Base-by-base conservation (phyloP, 805 yeast genomes). In the Starmerella bombicola region DNA sequence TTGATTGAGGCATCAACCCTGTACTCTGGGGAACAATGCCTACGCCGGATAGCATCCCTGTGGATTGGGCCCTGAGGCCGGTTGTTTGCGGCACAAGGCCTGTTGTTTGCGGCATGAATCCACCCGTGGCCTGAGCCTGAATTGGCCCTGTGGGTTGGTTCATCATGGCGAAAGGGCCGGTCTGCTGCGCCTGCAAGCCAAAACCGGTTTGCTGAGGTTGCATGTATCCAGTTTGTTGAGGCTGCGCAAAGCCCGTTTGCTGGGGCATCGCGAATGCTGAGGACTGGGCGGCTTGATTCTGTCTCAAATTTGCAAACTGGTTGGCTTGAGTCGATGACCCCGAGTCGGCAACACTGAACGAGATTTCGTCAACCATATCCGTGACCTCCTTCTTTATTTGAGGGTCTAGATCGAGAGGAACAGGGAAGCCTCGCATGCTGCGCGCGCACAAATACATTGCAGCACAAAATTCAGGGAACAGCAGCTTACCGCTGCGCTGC, bases 401-500 rank as follows among this genome's bases (percentile, higher is more conserved):
- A 17, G 71, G 70, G 23, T 93, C 95, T 50, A 88, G 62, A 30
- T 66, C 68, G 32, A 65, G 66, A 3, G 97, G 96, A 45, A 86
- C 66, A 7, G 77, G 65, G 50, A 81, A 85, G 28, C 95, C 94
- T 52, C 73, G 75, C 51, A 82, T 67, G 0, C 79, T 80, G 54
- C 74, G 62, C 51, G 81, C 80, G 57, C 94, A 85, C 51, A 88
- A 67, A 59, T 85, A 88, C 68, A 88, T 75, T 15, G 95, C 85
- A 49, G 88, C 67, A 13, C 93, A 93, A 67, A 88, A 88, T 60
- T 88, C 96, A 2, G 97, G 97, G 57, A 86, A 88, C 52, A 88
- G 63, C 46, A 88, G 70, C 41, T 75, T 70, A 2, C 97, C 97
- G 6, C 91, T 77, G 53, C 75, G 79, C 52, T 77, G 80, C 2